Evolutionary conservation across 768 basidiomycete genomes (phyloP).

Genomic region (Saitozyma sp.): DNA sequence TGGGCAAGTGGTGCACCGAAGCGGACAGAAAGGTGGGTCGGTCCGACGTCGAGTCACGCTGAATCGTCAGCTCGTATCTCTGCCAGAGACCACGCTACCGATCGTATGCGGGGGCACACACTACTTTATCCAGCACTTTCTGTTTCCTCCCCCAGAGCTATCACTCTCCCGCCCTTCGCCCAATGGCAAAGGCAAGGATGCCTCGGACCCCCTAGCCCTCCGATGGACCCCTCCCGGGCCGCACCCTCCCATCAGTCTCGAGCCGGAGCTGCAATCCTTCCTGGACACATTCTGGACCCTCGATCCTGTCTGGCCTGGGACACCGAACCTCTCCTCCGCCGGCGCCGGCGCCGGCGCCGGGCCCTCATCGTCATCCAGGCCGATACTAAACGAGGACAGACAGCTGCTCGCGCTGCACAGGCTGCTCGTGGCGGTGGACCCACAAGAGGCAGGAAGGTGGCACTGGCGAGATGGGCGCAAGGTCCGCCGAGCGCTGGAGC

Average conservation of each 20-base stretch:
- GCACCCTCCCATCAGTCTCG: conserved; percentile 20
- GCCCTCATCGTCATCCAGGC: conserved; percentile 13
- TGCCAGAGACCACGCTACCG: conserved; percentile 61
- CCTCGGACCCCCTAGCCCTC: conserved; percentile 7
- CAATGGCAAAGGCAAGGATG: conserved; percentile 5
- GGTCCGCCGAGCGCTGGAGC: conserved; percentile 72
- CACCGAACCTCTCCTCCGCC: not conserved
- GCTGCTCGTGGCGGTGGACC: conserved; percentile 70
- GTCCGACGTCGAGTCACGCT: conserved; percentile 17
- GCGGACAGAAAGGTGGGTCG: conserved; percentile 70
- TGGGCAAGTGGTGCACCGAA: conserved; percentile 71
- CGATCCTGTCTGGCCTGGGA: conserved; percentile 26
- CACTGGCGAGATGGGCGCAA: conserved; percentile 96
- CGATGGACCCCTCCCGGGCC: conserved; percentile 40
- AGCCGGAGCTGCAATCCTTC: conserved; percentile 3
- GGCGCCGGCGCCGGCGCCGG: not conserved
- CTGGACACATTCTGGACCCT: conserved; percentile 44
- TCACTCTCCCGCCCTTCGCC: conserved; percentile 23
- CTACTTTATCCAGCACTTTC: conserved; percentile 94
- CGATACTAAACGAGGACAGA: conserved; percentile 18
- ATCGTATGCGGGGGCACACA: conserved; percentile 94
- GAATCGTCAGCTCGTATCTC: conserved; percentile 55
- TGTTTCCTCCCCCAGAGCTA: conserved; percentile 65
- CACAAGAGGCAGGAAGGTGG: conserved; percentile 74
- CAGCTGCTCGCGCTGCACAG: conserved; percentile 61